A percentile compares a stretch with the other conserved stretches of the same genome.
phyloP scores from a whole-genome alignment of 140 eudicot genomes.

The Flaveria floridana region DNA sequence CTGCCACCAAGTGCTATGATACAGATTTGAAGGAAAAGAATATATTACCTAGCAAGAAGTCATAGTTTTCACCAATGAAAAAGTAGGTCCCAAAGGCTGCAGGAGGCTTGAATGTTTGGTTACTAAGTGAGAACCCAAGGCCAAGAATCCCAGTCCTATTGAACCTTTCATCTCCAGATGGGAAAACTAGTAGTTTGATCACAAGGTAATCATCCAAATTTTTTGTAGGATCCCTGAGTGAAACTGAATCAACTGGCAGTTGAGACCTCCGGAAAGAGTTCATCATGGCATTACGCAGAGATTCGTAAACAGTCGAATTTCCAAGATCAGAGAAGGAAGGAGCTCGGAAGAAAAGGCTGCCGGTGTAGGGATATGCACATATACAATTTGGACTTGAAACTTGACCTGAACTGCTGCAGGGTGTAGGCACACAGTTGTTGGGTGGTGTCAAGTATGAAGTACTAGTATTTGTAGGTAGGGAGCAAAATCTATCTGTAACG shows the following conservation, averaged over 20 bases:
- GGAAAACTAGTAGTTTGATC: constrained; percentile 55
- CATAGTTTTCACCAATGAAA: constrained; percentile 53
- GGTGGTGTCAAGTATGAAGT: constrained; percentile 49
- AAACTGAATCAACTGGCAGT: constrained; percentile 73
- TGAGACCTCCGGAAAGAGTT: constrained; percentile 23
- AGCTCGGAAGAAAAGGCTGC: constrained; percentile 58
- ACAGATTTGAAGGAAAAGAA: not conserved
- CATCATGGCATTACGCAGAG: constrained; percentile 44
- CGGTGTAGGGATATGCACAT: constrained; percentile 80
- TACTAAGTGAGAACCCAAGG: constrained; percentile 62
- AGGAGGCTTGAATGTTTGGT: constrained; percentile 79
- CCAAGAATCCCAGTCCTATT: constrained; percentile 55
- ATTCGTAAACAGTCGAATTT: constrained; percentile 40
- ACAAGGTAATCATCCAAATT: constrained; percentile 56
- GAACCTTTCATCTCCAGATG: constrained; percentile 55
- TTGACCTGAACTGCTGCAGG: constrained; percentile 50
- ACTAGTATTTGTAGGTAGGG: constrained; percentile 32
- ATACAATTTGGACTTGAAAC: constrained; percentile 66
- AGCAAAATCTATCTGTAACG: constrained; percentile 42
- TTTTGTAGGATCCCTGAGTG: constrained; percentile 53
- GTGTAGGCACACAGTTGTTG: constrained; percentile 47
- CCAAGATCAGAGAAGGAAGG: constrained; percentile 73
- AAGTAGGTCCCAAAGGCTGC: constrained; percentile 53
- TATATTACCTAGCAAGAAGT: constrained; percentile 55
- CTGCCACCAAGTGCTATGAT: not conserved